These are phyloP conservation scores for Jaminaea rosea DNA, from an alignment of 1,284 basidiomycete species.

Conservation along the genomic window DNA sequence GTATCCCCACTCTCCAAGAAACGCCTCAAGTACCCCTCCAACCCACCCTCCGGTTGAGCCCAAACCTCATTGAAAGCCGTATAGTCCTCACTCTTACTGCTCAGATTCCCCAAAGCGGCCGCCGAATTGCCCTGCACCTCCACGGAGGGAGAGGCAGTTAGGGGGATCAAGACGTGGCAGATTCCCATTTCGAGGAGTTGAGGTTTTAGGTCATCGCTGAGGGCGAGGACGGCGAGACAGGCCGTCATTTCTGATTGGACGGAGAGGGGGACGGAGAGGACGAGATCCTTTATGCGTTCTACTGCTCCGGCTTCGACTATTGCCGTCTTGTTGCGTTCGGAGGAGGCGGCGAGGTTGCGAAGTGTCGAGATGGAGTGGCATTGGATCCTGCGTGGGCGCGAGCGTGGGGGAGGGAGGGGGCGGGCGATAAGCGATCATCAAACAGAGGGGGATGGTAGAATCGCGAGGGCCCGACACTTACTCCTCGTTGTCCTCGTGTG, in stretches of 20 bases:
- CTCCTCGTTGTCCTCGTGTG: constrained; percentile 99
- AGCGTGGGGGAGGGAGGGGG: too few species aligned
- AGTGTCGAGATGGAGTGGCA: constrained; percentile 99
- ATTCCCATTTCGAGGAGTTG: constrained; percentile 89
- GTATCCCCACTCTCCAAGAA: constrained; percentile 90
- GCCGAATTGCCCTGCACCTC: constrained; percentile 99
- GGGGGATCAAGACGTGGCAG: constrained; percentile 89
- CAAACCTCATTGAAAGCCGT: constrained; percentile 95
- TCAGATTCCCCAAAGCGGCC: constrained; percentile 91
- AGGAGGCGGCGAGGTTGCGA: constrained; percentile 90
- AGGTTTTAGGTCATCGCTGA: constrained; percentile 45
- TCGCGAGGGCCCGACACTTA: too few species aligned
- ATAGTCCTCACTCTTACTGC: constrained; percentile 87
- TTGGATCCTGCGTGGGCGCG: too few species aligned
- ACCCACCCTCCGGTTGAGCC: constrained; percentile 93
- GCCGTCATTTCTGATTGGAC: constrained; percentile 99
- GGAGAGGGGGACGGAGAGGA: constrained; percentile 85
- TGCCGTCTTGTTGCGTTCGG: constrained; percentile 95
- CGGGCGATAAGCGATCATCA: too few species aligned
- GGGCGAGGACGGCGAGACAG: constrained; percentile 63
- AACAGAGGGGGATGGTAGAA: too few species aligned
- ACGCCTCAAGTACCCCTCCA: constrained; percentile 87
- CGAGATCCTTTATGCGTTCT: constrained; percentile 91
- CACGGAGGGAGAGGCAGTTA: constrained; percentile 89
- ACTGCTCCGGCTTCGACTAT: constrained; percentile 99